Evolutionary conservation across 164 flowering plant species (phyloP).

Genomic region (Vitis labrusca): DNA sequence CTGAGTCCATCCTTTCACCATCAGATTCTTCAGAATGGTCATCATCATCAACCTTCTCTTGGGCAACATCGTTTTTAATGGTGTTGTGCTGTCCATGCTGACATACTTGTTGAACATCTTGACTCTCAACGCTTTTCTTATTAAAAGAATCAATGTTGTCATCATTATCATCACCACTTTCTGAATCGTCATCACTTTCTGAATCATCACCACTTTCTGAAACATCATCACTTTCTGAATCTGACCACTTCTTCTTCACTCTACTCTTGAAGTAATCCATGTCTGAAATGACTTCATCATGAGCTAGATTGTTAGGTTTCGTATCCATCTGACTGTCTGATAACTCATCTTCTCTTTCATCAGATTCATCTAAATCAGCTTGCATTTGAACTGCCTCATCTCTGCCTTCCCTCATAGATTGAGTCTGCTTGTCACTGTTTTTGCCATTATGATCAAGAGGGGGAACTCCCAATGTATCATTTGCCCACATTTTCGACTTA

Average conservation of each 20-base stretch:
- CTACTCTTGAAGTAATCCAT: constrained; percentile 85
- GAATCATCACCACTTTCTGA: constrained; percentile 11
- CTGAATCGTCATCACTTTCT: not conserved
- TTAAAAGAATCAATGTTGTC: constrained; percentile 12
- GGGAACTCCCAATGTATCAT: constrained; percentile 56
- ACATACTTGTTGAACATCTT: constrained; percentile 13
- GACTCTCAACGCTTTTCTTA: constrained; percentile 14
- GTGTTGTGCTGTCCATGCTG: constrained; percentile 11
- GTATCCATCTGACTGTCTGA: constrained; percentile 15
- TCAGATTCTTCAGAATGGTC: constrained; percentile 21
- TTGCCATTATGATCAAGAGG: constrained; percentile 22
- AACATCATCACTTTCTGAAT: constrained; percentile 56
- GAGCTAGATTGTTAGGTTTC: constrained; percentile 19
- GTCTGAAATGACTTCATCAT: constrained; percentile 55
- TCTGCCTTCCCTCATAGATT: constrained; percentile 17
- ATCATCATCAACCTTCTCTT: constrained; percentile 24
- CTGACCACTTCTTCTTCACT: constrained; percentile 79
- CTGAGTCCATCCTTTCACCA: constrained; percentile 24
- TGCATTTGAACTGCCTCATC: constrained; percentile 17
- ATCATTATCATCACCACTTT: constrained; percentile 7
- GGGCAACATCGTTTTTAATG: constrained; percentile 3
- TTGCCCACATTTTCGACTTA: constrained; percentile 89
- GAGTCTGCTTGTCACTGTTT: constrained; percentile 16
- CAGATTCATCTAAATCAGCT: constrained; percentile 18
- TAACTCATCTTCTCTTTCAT: constrained; percentile 15